Conservation (phyloP, 352 stramenopile genomes). For the Phytophthora chlamydospora region DNA sequence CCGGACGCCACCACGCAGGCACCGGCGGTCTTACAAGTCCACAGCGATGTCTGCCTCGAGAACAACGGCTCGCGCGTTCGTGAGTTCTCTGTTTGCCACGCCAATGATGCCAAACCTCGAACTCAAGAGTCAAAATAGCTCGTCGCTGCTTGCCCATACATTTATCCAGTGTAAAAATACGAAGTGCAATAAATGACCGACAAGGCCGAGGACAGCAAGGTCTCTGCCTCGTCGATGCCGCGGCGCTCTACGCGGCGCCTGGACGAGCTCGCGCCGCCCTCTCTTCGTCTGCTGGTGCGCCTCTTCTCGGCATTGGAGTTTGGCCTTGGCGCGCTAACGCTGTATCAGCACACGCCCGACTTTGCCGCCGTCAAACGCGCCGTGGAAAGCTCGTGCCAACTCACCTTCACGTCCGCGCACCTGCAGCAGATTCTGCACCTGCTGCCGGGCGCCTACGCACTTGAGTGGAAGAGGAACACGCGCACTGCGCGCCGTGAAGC, state of each 20-base stretch:
- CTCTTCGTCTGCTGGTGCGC: conserved; percentile 51
- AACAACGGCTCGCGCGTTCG: conserved; percentile 27
- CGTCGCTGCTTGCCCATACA: conserved; percentile 4
- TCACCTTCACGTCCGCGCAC: conserved; percentile 54
- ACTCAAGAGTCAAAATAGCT: neutral
- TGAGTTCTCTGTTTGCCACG: no score
- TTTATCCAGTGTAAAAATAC: conserved; percentile 9
- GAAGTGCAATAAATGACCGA: conserved; percentile 8
- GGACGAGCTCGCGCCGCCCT: conserved; percentile 45
- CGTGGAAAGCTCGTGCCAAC: conserved; percentile 74
- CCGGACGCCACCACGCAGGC: conserved; percentile 19
- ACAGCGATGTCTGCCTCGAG: conserved; percentile 16
- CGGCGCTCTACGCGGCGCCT: conserved; percentile 23
- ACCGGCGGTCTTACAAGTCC: neutral
- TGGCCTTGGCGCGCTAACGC: conserved; percentile 60
- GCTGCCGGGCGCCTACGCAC: conserved; percentile 51
- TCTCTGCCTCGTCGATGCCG: neutral
- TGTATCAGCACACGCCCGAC: conserved; percentile 76
- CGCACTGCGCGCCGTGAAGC: conserved; percentile 25
- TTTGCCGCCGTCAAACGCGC: conserved; percentile 68
- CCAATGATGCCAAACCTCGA: neutral
- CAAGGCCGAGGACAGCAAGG: neutral
- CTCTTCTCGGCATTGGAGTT: conserved; percentile 81
- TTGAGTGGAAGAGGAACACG: conserved; percentile 55
- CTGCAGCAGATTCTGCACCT: conserved; percentile 67